These are phyloP conservation scores for Vaccinium macrocarpon DNA, from an alignment of 148 eudicot species.

Conservation along the genomic window DNA sequence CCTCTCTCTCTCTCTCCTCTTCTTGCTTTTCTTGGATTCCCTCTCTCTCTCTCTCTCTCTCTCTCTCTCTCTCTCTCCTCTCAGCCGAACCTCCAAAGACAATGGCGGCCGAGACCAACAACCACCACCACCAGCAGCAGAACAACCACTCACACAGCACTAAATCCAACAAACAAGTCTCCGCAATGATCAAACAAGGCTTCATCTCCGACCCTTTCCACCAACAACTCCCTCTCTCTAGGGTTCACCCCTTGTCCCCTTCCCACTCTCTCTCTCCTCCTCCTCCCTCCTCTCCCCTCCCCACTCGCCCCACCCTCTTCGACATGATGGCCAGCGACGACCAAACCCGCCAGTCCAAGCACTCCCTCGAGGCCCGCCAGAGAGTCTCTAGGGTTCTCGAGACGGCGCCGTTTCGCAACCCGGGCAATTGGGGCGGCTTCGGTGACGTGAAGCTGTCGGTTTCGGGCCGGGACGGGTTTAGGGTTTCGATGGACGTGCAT, in stretches of 20 bases:
- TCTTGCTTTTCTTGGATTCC: slow-evolving; percentile 23
- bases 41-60: neutral
- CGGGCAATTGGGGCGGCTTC: slow-evolving; percentile 34
- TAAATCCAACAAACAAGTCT: slow-evolving; percentile 28
- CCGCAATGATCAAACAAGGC: slow-evolving; percentile 62
- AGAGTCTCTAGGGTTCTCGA: slow-evolving; percentile 51
- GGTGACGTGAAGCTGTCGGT: slow-evolving; percentile 80
- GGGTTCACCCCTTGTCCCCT: slow-evolving; percentile 1
- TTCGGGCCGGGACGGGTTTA: slow-evolving; percentile 57
- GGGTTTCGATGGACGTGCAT: slow-evolving; percentile 76
- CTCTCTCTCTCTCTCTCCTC: slow-evolving; percentile 9
- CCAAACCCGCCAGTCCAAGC: slow-evolving; percentile 44
- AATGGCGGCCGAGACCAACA: slow-evolving; percentile 19
- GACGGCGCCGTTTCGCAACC: slow-evolving; percentile 33
- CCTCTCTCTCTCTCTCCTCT: neutral
- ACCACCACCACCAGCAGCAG: neutral
- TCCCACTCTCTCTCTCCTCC: slow-evolving; percentile 29
- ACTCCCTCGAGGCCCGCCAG: slow-evolving; percentile 36
- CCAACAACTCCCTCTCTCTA: slow-evolving; percentile 16
- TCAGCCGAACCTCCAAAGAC: neutral
- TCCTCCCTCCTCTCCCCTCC: slow-evolving; percentile 11
- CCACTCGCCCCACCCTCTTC: slow-evolving; percentile 60
- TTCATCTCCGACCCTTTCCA: slow-evolving; percentile 53
- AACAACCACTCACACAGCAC: slow-evolving; percentile 6
- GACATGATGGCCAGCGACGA: slow-evolving; percentile 74